Conservation (phyloP, 768 basidiomycete genomes). For the Pisolithus tinctorius region DNA sequence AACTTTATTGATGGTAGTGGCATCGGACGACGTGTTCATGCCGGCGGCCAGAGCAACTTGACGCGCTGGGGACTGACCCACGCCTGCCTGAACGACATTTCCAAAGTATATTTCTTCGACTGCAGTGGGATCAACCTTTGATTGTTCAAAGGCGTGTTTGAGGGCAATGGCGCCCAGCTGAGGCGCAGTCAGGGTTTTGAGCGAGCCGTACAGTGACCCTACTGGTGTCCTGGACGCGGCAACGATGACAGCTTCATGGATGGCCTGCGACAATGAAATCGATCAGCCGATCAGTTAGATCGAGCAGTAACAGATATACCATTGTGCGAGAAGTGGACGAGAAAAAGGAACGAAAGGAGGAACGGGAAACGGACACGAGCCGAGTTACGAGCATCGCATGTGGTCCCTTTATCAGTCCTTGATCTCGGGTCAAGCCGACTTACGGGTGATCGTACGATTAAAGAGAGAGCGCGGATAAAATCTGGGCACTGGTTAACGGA, state of each 20-base stretch:
- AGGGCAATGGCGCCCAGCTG: conserved; percentile 86
- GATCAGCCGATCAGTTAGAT: background rate
- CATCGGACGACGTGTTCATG: conserved; percentile 78
- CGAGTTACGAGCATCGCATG: conserved; percentile 38
- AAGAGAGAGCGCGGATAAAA: background rate
- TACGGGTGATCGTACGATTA: background rate
- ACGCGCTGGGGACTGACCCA: conserved; percentile 96
- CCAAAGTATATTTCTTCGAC: conserved; percentile 98
- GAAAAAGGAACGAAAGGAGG: conserved; percentile 34
- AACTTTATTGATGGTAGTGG: conserved; percentile 99
- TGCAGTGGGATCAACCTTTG: conserved; percentile 68
- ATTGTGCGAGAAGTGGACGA: conserved; percentile 38
- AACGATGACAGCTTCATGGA: conserved; percentile 88
- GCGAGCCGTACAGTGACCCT: conserved; percentile 83
- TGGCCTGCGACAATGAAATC: conserved; percentile 20
- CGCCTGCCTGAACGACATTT: conserved; percentile 95
- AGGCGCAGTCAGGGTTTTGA: conserved; percentile 85
- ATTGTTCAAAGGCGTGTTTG: conserved; percentile 82
- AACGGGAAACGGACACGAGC: conserved; percentile 30
- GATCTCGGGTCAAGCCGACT: conserved; percentile 17
- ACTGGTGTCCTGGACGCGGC: conserved; percentile 92
- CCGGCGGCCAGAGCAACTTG: conserved; percentile 95
- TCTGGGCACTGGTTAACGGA: background rate
- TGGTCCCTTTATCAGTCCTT: conserved; percentile 8
- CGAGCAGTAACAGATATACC: conserved; percentile 30